A percentile compares a stretch with the other conserved stretches of the same genome.
phyloP scores from a whole-genome alignment of 441 rosid genomes.

The Mallotus japonicus region DNA sequence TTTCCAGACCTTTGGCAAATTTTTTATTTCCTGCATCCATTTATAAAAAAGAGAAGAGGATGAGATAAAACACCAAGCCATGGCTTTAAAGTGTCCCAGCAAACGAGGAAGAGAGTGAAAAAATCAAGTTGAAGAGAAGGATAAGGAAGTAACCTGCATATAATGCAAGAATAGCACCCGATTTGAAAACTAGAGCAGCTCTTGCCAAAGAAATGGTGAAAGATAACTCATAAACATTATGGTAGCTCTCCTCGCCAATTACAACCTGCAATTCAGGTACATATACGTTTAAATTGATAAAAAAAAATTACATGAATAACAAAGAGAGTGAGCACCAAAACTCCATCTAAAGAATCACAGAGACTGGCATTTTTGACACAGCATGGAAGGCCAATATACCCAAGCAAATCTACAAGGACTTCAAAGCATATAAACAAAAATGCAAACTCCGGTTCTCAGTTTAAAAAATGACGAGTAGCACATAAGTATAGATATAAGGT shows the following conservation, averaged over 20 bases:
- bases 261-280: slow-evolving; percentile 45
- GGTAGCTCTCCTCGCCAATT: slow-evolving; percentile 65
- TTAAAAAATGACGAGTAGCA: not conserved
- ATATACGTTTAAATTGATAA: too few relatives aligned
- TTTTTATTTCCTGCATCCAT: slow-evolving; percentile 62
- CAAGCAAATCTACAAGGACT: not conserved
- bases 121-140: not conserved
- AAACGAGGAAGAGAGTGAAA: not conserved
- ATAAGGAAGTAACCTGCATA: slow-evolving; percentile 49
- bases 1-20: slow-evolving; percentile 50
- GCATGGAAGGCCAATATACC: not conserved
- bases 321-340: not conserved
- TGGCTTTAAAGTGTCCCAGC: not conserved
- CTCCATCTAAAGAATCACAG: not conserved
- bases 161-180: slow-evolving; percentile 52
- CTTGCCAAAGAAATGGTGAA: slow-evolving; percentile 64
- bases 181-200: slow-evolving; percentile 56
- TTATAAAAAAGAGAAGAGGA: not conserved
- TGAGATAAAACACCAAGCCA: not conserved
- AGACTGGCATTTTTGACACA: not conserved
- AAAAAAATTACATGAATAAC: not conserved
- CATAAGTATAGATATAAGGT: not conserved
- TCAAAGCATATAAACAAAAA: too few relatives aligned
- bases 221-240: slow-evolving; percentile 48
- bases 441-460: not conserved